These are phyloP conservation scores for Apiospora aurea DNA, from an alignment of 2,329 filamentous ascomycete genomes.

Conservation along the genomic window DNA sequence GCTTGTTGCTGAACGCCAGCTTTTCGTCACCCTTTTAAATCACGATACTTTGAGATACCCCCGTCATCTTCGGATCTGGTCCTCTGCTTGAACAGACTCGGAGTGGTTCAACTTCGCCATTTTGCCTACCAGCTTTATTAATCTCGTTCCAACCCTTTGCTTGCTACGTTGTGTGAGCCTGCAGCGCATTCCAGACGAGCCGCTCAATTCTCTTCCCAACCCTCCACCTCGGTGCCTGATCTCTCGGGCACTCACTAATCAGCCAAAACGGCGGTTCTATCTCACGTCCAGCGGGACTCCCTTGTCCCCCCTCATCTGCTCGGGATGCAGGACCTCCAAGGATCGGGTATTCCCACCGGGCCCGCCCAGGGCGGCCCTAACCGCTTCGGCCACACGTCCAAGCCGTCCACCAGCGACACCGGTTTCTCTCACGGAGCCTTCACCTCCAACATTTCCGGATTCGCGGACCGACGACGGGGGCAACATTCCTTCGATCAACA, in stretches of 20 bases:
- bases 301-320: slow-evolving; percentile 86
- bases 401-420: slow-evolving; percentile 83
- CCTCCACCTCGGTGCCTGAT: slow-evolving; percentile 46
- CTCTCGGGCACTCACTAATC: slow-evolving; percentile 62
- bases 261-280: slow-evolving; percentile 83
- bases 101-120: slow-evolving; percentile 23
- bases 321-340: slow-evolving; percentile 86
- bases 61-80: slow-evolving; percentile 23
- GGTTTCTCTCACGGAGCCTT: slow-evolving; percentile 95
- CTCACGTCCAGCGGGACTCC: slow-evolving; percentile 80
- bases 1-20: slow-evolving; percentile 17
- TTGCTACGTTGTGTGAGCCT: slow-evolving; percentile 22
- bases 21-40: slow-evolving; percentile 20
- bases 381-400: slow-evolving; percentile 78
- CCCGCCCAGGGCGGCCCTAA: slow-evolving; percentile 60
- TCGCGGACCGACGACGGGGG: slow-evolving; percentile 82
- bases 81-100: slow-evolving; percentile 25
- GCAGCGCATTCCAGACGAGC: slow-evolving; percentile 21
- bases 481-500: slow-evolving; percentile 94
- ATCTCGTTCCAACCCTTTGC: slow-evolving; percentile 19
- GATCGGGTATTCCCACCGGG: slow-evolving; percentile 63
- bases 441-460: slow-evolving; percentile 83
- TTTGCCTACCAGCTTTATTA: slow-evolving; percentile 23
- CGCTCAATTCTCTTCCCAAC: slow-evolving; percentile 27
- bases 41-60: slow-evolving; percentile 16